These are phyloP conservation scores for Paxillus ammoniavirescens DNA, from an alignment of 768 basidiomycete species.

Conservation along the genomic window DNA sequence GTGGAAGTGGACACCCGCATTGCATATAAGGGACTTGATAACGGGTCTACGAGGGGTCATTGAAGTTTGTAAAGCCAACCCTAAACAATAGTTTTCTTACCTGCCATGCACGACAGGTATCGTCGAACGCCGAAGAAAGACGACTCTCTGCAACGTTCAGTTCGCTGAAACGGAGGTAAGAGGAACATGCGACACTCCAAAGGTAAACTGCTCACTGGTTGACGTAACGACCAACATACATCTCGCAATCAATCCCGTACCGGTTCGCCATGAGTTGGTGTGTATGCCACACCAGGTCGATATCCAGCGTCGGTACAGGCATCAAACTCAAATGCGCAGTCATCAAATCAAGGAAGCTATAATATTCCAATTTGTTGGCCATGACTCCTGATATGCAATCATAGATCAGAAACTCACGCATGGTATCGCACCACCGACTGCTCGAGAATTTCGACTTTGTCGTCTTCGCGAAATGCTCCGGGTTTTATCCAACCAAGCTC, in stretches of 20 bases:
- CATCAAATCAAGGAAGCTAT: constrained; percentile 57
- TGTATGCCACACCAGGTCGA: constrained; percentile 76
- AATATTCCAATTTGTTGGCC: background rate
- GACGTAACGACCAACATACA: constrained; percentile 43
- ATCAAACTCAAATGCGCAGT: constrained; percentile 40
- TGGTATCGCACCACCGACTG: constrained; percentile 59
- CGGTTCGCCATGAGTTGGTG: constrained; percentile 55
- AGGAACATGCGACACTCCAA: background rate
- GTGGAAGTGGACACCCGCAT: constrained; percentile 58
- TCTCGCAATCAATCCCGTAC: constrained; percentile 46
- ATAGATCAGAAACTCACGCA: constrained; percentile 37
- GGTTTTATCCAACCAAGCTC: constrained; percentile 50
- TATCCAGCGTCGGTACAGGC: constrained; percentile 66
- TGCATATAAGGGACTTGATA: constrained; percentile 53
- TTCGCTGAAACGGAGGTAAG: constrained; percentile 35
- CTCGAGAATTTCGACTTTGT: constrained; percentile 40
- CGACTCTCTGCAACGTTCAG: constrained; percentile 46
- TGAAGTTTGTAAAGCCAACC: background rate
- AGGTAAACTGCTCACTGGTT: constrained; percentile 48
- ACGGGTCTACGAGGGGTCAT: constrained; percentile 31
- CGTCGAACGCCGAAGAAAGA: constrained; percentile 46
- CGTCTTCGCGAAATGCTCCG: constrained; percentile 36
- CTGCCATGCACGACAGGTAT: constrained; percentile 53
- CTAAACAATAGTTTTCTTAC: constrained; percentile 17
- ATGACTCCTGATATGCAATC: background rate